Conservation (phyloP, 2,329 filamentous ascomycete species). For the Zymoseptoria tritici region DNA sequence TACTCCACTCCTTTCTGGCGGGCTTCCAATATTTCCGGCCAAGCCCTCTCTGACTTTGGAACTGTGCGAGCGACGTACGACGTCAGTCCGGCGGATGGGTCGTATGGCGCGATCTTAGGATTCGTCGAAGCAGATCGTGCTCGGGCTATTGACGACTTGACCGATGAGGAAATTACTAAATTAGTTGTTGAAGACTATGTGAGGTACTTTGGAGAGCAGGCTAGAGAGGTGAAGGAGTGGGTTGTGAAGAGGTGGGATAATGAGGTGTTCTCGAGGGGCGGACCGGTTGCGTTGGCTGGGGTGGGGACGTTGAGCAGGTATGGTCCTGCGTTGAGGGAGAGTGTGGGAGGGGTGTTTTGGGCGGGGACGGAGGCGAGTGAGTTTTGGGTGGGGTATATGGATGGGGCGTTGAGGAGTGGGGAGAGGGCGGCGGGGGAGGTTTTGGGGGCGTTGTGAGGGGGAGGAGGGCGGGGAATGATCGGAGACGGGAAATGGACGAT, state of each 20-base stretch:
- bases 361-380: conserved; percentile 21
- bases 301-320: conserved; percentile 18
- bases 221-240: conserved; percentile 11
- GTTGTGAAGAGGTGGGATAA: conserved; percentile 22
- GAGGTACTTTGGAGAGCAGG: conserved; percentile 13
- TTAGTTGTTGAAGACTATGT: conserved; percentile 14
- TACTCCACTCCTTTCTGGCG: conserved; percentile 18
- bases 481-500: too few species aligned
- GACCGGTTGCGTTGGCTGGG: conserved; percentile 20
- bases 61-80: conserved; percentile 19
- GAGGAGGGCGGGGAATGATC: too few species aligned
- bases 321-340: conserved; percentile 12
- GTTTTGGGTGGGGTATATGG: conserved; percentile 25
- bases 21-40: conserved; percentile 17
- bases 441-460: neutral
- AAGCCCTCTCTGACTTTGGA: conserved; percentile 15
- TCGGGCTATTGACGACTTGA: conserved; percentile 14
- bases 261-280: conserved; percentile 21
- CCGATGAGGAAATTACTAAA: conserved; percentile 13
- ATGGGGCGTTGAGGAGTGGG: conserved; percentile 22
- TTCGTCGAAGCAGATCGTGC: conserved; percentile 24
- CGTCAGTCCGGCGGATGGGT: conserved; percentile 15
- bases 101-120: conserved; percentile 22
- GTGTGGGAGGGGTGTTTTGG: conserved; percentile 17
- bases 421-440: conserved; percentile 11